Evolutionary conservation across 148 eudicot genomes (phyloP), one percentile per base, ranked within the genome.

Genomic region (Agrostemma githago): DNA sequence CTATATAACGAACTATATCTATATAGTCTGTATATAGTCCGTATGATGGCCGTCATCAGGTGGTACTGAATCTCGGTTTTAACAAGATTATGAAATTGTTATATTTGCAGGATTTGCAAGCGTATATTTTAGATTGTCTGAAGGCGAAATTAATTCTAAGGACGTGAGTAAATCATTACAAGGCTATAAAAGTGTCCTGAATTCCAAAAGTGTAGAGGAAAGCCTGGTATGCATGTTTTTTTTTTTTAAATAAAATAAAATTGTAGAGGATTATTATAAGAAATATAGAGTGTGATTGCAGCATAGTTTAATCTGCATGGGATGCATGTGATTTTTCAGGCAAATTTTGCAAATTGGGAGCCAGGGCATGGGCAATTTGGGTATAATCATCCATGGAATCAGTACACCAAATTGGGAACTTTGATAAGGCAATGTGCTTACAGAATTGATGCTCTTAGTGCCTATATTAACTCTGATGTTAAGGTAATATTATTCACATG

Each of bases 281-380:
- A 51, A 10, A 3, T 51, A 51, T 48, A 48, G 0, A 5, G 14
- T 48, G 54, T 51, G 56, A 10, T 6, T 2, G 10, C 10, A 10
- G 11, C 56, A 8, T 4, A 51, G 14, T 51, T 51, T 66, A 14
- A 66, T 66, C 0, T 46, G 10, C 1, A 38, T 77, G 17, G 2
- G 44, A 20, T 67, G 21, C 17, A 8, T 63, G 48, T 51, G 51
- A 8, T 38, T n/a, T n/a, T 16, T 9, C 58, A 85, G 90, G 87
- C 84, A 40, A 87, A 85, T 74, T 83, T 83, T 7, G 86, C 90
- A 3, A 78, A 76, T 70, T 87, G 88, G 88, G 90, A 87, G 73
- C 88, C 88, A 16, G 75, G 78, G 59, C 88, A 87, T 73, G 86
- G 88, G 5, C 21, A 67, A 0, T 87, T 87, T 61, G 72, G 53